Conservation (phyloP, 2,329 filamentous ascomycete species). For the Biscogniauxia sp. region DNA sequence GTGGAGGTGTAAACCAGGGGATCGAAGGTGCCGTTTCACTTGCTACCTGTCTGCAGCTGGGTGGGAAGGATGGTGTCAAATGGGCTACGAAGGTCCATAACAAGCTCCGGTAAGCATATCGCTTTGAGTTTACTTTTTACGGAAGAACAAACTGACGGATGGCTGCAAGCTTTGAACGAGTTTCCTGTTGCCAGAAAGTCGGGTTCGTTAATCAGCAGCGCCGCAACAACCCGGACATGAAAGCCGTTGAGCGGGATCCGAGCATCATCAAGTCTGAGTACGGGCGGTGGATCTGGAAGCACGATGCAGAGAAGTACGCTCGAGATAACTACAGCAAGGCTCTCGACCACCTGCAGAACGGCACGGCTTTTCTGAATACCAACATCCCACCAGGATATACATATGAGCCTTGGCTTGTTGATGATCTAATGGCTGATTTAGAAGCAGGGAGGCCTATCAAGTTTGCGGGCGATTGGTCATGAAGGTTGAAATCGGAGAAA, state of each 20-base stretch:
- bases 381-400: slow-evolving; percentile 24
- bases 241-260: slow-evolving; percentile 13
- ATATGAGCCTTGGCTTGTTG: slow-evolving; percentile 22
- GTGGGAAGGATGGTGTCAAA: slow-evolving; percentile 18
- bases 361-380: slow-evolving; percentile 23
- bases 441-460: too few species aligned
- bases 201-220: slow-evolving; percentile 5
- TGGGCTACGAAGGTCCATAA: slow-evolving; percentile 28
- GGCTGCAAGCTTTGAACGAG: slow-evolving; percentile 3
- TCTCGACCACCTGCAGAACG: slow-evolving; percentile 14
- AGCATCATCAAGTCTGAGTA: slow-evolving; percentile 5
- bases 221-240: neutral
- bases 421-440: neutral
- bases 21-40: slow-evolving; percentile 35
- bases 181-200: slow-evolving; percentile 7
- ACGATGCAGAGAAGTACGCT: slow-evolving; percentile 30
- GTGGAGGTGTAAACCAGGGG: slow-evolving; percentile 34
- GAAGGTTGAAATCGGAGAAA: too few species aligned
- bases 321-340: slow-evolving; percentile 25
- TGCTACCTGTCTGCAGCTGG: slow-evolving; percentile 29
- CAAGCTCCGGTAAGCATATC: slow-evolving; percentile 23
- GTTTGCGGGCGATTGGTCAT: too few species aligned
- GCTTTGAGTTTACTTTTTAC: slow-evolving; percentile 12
- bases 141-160: neutral
- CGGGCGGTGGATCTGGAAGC: slow-evolving; percentile 15